Conservation (phyloP, 169 alveolate species). For the Babesia caballi region DNA sequence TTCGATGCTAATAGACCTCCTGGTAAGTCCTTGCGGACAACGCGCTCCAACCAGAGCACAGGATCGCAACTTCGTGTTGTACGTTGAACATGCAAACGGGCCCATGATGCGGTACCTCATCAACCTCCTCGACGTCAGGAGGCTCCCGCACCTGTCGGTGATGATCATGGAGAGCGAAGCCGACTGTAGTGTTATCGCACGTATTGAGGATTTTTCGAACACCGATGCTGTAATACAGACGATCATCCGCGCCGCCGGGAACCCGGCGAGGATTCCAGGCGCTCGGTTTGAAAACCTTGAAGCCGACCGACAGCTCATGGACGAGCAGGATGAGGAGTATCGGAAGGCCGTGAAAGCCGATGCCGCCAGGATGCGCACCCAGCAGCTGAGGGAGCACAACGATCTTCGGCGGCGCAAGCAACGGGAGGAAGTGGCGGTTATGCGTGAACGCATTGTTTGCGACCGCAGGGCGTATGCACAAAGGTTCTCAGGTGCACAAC, state of each 20-base stretch:
- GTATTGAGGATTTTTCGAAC: slow-evolving; percentile 8
- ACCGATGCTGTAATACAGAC: slow-evolving; percentile 4
- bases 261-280: neutral
- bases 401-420: neutral
- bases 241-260: slow-evolving; percentile 9
- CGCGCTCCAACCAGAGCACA: neutral
- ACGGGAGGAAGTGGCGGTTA: neutral
- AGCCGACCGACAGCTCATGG: slow-evolving; percentile 3
- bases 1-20: slow-evolving; percentile 25
- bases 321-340: slow-evolving; percentile 52
- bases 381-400: slow-evolving; percentile 5
- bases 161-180: neutral
- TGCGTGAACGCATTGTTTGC: neutral
- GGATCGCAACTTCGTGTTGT: slow-evolving; percentile 50
- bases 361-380: slow-evolving; percentile 7
- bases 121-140: neutral
- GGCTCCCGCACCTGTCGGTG: slow-evolving; percentile 43
- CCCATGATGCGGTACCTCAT: slow-evolving; percentile 43
- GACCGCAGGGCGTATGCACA: slow-evolving; percentile 31
- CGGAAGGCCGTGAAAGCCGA: slow-evolving; percentile 52
- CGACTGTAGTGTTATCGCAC: slow-evolving; percentile 14
- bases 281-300: neutral
- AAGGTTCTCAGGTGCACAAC: neutral
- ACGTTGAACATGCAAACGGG: slow-evolving; percentile 39
- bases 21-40: slow-evolving; percentile 9